phyloP scores from a whole-genome alignment of 2,329 filamentous ascomycete genomes.

The Claviceps purpurea region DNA sequence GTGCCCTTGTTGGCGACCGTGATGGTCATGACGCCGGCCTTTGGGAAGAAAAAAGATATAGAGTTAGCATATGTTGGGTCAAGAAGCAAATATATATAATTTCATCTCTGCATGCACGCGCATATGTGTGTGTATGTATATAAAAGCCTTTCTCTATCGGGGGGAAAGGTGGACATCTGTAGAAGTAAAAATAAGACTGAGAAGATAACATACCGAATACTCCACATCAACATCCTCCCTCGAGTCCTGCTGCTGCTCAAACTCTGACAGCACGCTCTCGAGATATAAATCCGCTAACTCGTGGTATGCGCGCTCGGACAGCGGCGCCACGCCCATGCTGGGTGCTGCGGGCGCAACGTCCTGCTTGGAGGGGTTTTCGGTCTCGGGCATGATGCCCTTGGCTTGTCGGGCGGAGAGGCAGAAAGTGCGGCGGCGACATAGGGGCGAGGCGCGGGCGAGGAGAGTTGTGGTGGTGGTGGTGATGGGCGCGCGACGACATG shows the following conservation, averaged over 20 bases:
- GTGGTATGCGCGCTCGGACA: conserved; percentile 63
- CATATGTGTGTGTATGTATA: too few species aligned
- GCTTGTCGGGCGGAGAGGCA: conserved; percentile 15
- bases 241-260: conserved; percentile 65
- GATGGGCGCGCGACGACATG: conserved; percentile 14
- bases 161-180: too few species aligned
- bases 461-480: conserved; percentile 4
- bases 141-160: too few species aligned
- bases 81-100: background rate
- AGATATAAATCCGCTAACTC: conserved; percentile 65
- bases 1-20: conserved; percentile 56
- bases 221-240: conserved; percentile 74
- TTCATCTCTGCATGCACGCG: background rate
- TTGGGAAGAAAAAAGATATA: too few species aligned
- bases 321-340: conserved; percentile 40
- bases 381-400: conserved; percentile 47
- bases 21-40: conserved; percentile 81
- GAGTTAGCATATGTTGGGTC: too few species aligned
- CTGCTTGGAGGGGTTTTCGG: conserved; percentile 37
- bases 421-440: conserved; percentile 13
- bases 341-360: conserved; percentile 23
- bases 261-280: conserved; percentile 35
- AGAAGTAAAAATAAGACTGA: too few species aligned
- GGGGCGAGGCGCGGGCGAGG: conserved; percentile 1
- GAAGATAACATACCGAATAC: conserved; percentile 54